These are phyloP conservation scores for Aspergillus texensis DNA, from an alignment of 2,329 filamentous ascomycete genomes.

Conservation along the genomic window DNA sequence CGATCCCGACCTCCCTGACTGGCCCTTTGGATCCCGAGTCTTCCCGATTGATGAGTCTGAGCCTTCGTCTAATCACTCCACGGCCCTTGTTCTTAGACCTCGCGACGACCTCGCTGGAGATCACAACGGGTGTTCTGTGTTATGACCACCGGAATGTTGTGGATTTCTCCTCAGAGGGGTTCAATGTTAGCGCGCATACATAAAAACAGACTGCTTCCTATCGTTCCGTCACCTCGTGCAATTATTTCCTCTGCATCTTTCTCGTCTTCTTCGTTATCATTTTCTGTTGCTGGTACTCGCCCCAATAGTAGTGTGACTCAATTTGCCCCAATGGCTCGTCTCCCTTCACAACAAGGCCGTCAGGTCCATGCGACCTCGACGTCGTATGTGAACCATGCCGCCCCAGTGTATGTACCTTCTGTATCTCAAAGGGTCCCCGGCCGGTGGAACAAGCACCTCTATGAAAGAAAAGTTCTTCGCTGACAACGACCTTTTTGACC, in stretches of 20 bases:
- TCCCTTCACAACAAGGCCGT: constrained; percentile 38
- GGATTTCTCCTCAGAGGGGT: constrained; percentile 36
- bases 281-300: constrained; percentile 15
- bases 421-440: background rate
- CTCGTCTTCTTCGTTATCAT: constrained; percentile 21
- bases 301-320: constrained; percentile 28
- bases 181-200: constrained; percentile 36
- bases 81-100: constrained; percentile 23
- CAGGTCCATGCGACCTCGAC: constrained; percentile 41
- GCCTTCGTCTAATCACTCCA: constrained; percentile 19
- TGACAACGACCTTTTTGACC: constrained; percentile 8
- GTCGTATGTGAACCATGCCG: constrained; percentile 34
- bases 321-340: constrained; percentile 38
- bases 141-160: constrained; percentile 56
- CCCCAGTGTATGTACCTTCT: constrained; percentile 33
- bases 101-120: constrained; percentile 23
- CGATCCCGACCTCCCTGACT: constrained; percentile 25
- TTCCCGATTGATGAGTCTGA: constrained; percentile 25
- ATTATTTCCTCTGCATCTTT: constrained; percentile 18
- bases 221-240: constrained; percentile 13
- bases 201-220: constrained; percentile 35
- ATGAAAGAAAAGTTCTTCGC: constrained; percentile 3
- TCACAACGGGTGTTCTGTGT: constrained; percentile 37
- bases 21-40: constrained; percentile 25
- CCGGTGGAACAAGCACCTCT: background rate